Conservation (phyloP, 2,329 filamentous ascomycete genomes). For the Colletotrichum australisinense region DNA sequence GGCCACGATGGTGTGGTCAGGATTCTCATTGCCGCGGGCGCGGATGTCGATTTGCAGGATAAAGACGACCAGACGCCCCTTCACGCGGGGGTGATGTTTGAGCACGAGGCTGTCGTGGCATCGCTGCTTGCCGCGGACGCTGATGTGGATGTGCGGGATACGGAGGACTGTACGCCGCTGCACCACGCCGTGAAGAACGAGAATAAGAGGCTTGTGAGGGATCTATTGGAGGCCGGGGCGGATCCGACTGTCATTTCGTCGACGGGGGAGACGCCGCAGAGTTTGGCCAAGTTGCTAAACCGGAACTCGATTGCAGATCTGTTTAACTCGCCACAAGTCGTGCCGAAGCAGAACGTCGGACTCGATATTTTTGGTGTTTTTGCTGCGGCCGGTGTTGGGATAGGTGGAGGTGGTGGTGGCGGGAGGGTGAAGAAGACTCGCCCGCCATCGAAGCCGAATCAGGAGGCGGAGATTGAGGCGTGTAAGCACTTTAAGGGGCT, state of each 20-base stretch:
- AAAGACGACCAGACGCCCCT: constrained; percentile 36
- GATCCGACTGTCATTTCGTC: constrained; percentile 35
- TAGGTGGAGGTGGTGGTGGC: too few species aligned
- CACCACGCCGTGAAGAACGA: constrained; percentile 38
- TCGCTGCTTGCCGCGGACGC: constrained; percentile 31
- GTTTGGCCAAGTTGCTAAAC: constrained; percentile 25
- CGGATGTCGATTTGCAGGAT: constrained; percentile 37
- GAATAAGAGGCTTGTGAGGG: constrained; percentile 30
- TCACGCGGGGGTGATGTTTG: constrained; percentile 36
- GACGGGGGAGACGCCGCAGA: constrained; percentile 36
- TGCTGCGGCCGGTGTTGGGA: too few species aligned
- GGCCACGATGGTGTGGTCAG: constrained; percentile 34
- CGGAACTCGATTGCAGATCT: constrained; percentile 32
- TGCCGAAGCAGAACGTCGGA: constrained; percentile 17
- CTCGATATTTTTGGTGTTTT: not conserved
- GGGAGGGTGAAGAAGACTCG: constrained; percentile 11
- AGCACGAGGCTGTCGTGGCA: constrained; percentile 36
- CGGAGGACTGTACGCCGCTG: constrained; percentile 37
- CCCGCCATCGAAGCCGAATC: constrained; percentile 29
- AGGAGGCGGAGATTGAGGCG: constrained; percentile 33
- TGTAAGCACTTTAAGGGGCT: constrained; percentile 33
- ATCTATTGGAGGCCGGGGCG: constrained; percentile 35
- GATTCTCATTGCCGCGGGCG: constrained; percentile 35
- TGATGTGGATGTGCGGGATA: constrained; percentile 29
- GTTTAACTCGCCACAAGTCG: constrained; percentile 32